These are phyloP conservation scores for Leccinum boreale DNA, from an alignment of 768 basidiomycete genomes.

Conservation along the genomic window DNA sequence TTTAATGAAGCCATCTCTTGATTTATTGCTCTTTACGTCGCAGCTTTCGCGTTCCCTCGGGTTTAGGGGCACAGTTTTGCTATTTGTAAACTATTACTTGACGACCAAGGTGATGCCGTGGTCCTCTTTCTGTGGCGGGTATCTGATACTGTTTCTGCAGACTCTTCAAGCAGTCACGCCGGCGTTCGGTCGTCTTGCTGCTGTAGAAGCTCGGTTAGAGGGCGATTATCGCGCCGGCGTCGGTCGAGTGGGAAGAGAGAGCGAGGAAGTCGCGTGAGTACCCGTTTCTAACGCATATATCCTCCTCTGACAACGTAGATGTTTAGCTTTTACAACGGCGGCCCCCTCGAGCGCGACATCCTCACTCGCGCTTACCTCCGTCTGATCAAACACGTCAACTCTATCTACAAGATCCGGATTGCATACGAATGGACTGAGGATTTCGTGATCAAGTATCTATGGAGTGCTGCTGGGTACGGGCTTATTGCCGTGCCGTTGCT, in stretches of 20 bases:
- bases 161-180: conserved; percentile 86
- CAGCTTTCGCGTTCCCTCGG: conserved; percentile 88
- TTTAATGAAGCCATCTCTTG: conserved; percentile 86
- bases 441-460: conserved; percentile 93
- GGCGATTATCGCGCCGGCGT: conserved; percentile 92
- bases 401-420: conserved; percentile 91
- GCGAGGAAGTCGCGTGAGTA: conserved; percentile 88
- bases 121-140: neutral
- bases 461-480: conserved; percentile 79
- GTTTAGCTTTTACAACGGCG: conserved; percentile 87
- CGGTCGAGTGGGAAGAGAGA: conserved; percentile 80
- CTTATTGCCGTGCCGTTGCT: conserved; percentile 90
- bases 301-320: neutral
- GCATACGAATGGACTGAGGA: conserved; percentile 96
- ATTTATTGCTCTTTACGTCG: conserved; percentile 87
- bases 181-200: conserved; percentile 87
- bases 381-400: conserved; percentile 86
- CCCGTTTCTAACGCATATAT: neutral
- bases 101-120: conserved; percentile 50
- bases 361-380: conserved; percentile 72
- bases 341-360: conserved; percentile 77
- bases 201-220: conserved; percentile 81
- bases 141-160: neutral
- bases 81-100: conserved; percentile 83
- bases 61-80: conserved; percentile 71